phyloP scores from a whole-genome alignment of 75 land plant species.

The Isoetes taiwanensis region DNA sequence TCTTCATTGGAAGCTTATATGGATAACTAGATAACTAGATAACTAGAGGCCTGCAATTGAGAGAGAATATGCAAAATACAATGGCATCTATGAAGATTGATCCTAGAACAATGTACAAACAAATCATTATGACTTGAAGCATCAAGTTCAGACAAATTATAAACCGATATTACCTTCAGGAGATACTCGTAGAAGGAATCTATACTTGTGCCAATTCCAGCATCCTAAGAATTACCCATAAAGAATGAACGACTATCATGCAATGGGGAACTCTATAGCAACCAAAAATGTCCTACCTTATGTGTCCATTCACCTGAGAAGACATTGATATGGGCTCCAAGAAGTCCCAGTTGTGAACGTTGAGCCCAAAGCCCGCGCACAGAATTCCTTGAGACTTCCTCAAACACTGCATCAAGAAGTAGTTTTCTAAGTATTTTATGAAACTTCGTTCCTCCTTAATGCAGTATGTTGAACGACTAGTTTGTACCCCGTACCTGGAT shows the following conservation, averaged over 20 bases:
- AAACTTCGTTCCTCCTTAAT: not conserved
- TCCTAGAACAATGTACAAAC: not conserved
- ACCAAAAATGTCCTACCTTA: slow-evolving; percentile 37
- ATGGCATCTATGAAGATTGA: no score
- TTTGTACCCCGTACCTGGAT: slow-evolving; percentile 49
- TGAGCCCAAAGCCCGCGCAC: slow-evolving; percentile 92
- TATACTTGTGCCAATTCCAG: slow-evolving; percentile 98
- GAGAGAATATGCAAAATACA: no score
- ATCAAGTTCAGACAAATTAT: not conserved
- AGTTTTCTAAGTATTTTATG: not conserved
- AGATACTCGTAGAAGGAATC: slow-evolving; percentile 99
- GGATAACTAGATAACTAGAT: no score
- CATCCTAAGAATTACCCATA: slow-evolving; percentile 49
- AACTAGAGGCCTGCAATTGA: no score
- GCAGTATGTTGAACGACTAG: not conserved
- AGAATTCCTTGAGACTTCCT: slow-evolving; percentile 79
- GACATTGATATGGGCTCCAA: slow-evolving; percentile 94
- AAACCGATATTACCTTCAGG: slow-evolving; percentile 43
- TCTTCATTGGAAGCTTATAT: no score
- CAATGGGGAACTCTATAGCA: no score
- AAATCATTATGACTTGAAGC: not conserved
- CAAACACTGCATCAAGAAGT: slow-evolving; percentile 49
- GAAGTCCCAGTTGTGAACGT: slow-evolving; percentile 73
- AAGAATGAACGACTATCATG: not conserved
- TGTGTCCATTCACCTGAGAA: slow-evolving; percentile 99